Percentiles rank a stretch among this genome's conserved stretches.
Conservation (phyloP, 768 basidiomycete genomes). For the Kwoniella pini region DNA sequence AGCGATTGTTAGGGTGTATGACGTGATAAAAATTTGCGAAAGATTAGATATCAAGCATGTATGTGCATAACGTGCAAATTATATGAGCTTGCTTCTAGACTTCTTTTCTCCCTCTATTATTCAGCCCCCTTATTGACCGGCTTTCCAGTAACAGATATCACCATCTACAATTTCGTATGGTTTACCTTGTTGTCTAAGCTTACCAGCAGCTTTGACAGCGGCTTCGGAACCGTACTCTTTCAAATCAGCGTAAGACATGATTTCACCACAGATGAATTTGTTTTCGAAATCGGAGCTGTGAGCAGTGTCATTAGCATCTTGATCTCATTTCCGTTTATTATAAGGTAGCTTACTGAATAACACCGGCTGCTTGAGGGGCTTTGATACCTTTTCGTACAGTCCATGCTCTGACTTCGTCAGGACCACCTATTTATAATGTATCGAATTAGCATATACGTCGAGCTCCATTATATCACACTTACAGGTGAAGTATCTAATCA, state of each 20-base stretch:
- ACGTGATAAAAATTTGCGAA: no score
- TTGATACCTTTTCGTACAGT: constrained; percentile 91
- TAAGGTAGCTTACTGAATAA: constrained; percentile 75
- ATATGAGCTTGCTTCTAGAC: neutral
- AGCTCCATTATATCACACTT: neutral
- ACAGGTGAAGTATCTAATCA: constrained; percentile 67
- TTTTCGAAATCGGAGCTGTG: constrained; percentile 91
- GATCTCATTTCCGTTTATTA: neutral
- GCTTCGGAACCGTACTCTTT: constrained; percentile 86
- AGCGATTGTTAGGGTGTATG: no score
- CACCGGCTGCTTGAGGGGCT: constrained; percentile 95
- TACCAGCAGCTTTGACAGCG: constrained; percentile 89
- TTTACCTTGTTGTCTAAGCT: constrained; percentile 93
- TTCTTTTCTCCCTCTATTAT: neutral
- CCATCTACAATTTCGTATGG: constrained; percentile 60
- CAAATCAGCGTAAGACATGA: constrained; percentile 88
- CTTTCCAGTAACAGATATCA: constrained; percentile 53
- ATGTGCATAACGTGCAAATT: neutral
- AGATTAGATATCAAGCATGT: neutral
- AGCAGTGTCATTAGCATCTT: neutral
- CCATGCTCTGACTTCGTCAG: constrained; percentile 97
- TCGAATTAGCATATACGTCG: neutral
- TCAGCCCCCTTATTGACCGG: constrained; percentile 27
- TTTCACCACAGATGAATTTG: constrained; percentile 96
- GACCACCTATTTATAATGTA: constrained; percentile 59